These are phyloP conservation scores for Aegilops bicornis DNA, from an alignment of 176 grass and related monocot genomes.

Conservation along the genomic window DNA sequence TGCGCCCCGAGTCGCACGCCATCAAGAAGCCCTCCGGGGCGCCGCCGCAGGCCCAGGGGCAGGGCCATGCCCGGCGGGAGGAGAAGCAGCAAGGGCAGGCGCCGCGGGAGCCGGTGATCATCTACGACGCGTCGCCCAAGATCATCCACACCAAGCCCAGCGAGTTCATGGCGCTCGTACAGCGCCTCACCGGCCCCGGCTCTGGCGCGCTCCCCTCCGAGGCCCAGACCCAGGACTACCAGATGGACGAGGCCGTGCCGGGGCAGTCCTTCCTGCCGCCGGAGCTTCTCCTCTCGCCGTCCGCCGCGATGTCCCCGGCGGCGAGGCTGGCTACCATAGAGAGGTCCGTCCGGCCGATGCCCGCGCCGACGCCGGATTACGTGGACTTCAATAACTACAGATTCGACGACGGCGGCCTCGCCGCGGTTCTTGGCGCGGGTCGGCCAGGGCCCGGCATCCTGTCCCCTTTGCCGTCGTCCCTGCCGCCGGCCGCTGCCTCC, in stretches of 20 bases:
- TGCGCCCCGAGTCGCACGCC: slow-evolving; percentile 72
- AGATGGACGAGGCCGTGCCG: neutral
- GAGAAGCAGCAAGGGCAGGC: neutral
- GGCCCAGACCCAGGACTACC: neutral
- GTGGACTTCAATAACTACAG: neutral
- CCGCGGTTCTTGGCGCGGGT: slow-evolving; percentile 3
- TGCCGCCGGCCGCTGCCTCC: slow-evolving; percentile 48
- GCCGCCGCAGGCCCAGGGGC: neutral
- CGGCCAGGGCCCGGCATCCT: slow-evolving; percentile 57
- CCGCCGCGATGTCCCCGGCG: slow-evolving; percentile 73
- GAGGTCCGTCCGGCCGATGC: slow-evolving; percentile 43
- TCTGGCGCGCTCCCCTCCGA: neutral
- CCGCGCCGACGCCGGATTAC: slow-evolving; percentile 7
- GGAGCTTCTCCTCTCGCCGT: slow-evolving; percentile 47
- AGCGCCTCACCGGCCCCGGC: slow-evolving; percentile 70
- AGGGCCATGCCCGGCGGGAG: neutral
- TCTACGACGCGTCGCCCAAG: slow-evolving; percentile 96
- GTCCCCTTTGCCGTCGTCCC: slow-evolving; percentile 66
- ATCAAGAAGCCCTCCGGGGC: slow-evolving; percentile 64
- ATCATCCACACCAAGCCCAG: slow-evolving; percentile 75
- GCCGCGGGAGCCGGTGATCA: slow-evolving; percentile 62
- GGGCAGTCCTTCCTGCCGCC: slow-evolving; percentile 27
- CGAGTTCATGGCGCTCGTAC: slow-evolving; percentile 97
- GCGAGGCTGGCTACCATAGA: slow-evolving; percentile 81
- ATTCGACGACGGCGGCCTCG: slow-evolving; percentile 17